Evolutionary conservation across 768 basidiomycete genomes (phyloP).

Genomic region (Naematelia aurantialba): DNA sequence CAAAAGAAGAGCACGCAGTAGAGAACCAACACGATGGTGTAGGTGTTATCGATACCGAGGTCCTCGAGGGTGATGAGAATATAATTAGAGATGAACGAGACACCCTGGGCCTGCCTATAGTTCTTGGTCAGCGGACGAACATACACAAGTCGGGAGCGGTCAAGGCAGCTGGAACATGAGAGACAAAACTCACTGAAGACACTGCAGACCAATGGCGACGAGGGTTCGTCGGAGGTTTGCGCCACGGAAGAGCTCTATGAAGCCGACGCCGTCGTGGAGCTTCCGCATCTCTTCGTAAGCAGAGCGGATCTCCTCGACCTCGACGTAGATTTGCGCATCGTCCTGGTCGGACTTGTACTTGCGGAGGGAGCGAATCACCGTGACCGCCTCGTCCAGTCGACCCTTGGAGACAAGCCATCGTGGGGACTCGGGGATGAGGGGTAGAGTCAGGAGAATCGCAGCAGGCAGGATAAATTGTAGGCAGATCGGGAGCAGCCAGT

Average conservation of each 20-base stretch:
- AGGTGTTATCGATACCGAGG: slow-evolving; percentile 7
- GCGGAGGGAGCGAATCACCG: slow-evolving; percentile 3
- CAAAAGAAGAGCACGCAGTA: slow-evolving; percentile 8
- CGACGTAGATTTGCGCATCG: slow-evolving; percentile 2
- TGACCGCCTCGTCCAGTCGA: slow-evolving; percentile 11
- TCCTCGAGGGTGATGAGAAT: slow-evolving; percentile 1
- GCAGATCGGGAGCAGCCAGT: slow-evolving; percentile 19
- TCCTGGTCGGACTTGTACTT: neutral
- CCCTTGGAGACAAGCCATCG: slow-evolving; percentile 8
- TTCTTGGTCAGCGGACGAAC: neutral
- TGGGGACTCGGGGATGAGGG: slow-evolving; percentile 2
- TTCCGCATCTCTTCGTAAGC: slow-evolving; percentile 1
- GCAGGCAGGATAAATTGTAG: slow-evolving; percentile 16
- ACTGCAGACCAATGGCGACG: slow-evolving; percentile 7
- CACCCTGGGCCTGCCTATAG: neutral
- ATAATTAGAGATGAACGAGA: slow-evolving; percentile 9
- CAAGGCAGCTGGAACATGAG: neutral
- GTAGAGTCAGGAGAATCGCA: slow-evolving; percentile 7
- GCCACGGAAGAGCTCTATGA: slow-evolving; percentile 13
- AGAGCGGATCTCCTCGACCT: slow-evolving; percentile 4
- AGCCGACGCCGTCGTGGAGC: slow-evolving; percentile 3
- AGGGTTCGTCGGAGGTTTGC: slow-evolving; percentile 10
- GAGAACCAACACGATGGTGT: slow-evolving; percentile 6
- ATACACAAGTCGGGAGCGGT: neutral
- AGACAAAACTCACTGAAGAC: neutral